Base-by-base conservation (phyloP, 331 rosid species). In the Dryas integrifolia region DNA sequence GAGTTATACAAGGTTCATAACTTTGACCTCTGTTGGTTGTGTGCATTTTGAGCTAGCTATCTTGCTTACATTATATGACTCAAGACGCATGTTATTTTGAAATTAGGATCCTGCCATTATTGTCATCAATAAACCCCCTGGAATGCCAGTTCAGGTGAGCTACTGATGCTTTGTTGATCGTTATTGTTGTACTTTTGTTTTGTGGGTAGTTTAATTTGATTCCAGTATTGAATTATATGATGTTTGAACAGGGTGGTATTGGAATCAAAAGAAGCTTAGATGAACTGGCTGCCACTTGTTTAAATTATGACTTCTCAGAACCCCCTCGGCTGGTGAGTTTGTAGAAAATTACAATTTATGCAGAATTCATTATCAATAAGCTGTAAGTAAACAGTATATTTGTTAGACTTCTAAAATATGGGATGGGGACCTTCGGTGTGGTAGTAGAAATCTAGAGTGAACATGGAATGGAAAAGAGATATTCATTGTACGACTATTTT, bases 81-180 rank as follows among this genome's bases (percentile, higher is more conserved):
- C 16, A 9, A 47, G 26, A 4, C 45, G 8, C 43, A 12, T 60
- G n/a, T 84, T 35, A 4, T 75, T 62, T 67, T 55, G 72, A 73
- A 62, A 57, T 71, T 68, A 89, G 96, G 98, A 94, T 85, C 89
- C 96, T n/a, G 87, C 92, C 21, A 88, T 80, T 73, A 76, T 91
- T 57, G 95, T 86, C 58, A 78, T 89, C 80, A 91, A 91, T 73
- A 94, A 94, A 85, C 97, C 98, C 74, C 90, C 97, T 8, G 97
- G 97, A 76, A 76, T 94, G 96, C 90, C 95, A 4, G 98, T 89
- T 39, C 97, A 94, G 95, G 98, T 92, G 72, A 58, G 67, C 57
- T 21, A 46, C 40, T 57, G 43, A 69, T 69, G 39, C 59, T 74
- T 67, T 14, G 38, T 45, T 38, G 15, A 45, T n/a, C 15, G 14